Evolutionary conservation across 768 basidiomycete species (phyloP).

Genomic region (Boletales sp.): DNA sequence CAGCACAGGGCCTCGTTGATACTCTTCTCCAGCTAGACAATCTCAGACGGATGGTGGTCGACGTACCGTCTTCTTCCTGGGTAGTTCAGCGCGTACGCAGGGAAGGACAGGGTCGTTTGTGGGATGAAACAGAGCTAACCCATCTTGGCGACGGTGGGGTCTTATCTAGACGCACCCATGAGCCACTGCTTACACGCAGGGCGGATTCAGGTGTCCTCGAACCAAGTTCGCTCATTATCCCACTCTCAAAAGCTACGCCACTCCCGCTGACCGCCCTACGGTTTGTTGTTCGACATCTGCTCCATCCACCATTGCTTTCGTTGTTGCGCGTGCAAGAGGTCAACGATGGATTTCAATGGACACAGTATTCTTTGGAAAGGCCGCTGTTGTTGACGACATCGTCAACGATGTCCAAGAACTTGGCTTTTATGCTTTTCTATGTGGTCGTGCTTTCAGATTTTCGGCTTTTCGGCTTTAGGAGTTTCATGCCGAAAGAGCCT

Average conservation of each 20-base stretch:
- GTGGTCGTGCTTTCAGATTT: too few relatives aligned
- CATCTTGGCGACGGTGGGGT: slow-evolving; percentile 58
- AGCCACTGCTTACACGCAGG: slow-evolving; percentile 9
- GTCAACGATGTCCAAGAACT: slow-evolving; percentile 57
- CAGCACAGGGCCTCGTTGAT: slow-evolving; percentile 58
- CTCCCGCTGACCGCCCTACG: slow-evolving; percentile 72
- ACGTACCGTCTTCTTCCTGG: slow-evolving; percentile 59
- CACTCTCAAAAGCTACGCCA: slow-evolving; percentile 40
- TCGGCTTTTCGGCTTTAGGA: too few relatives aligned
- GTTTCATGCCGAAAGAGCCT: too few relatives aligned
- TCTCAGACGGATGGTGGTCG: slow-evolving; percentile 52
- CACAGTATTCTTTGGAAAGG: slow-evolving; percentile 59
- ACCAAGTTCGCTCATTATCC: slow-evolving; percentile 42
- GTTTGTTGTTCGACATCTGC: slow-evolving; percentile 65
- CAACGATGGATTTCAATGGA: slow-evolving; percentile 67
- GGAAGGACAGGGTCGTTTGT: slow-evolving; percentile 55
- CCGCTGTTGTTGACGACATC: slow-evolving; percentile 52
- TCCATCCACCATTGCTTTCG: slow-evolving; percentile 50
- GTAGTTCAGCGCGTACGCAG: slow-evolving; percentile 61
- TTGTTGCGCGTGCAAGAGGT: slow-evolving; percentile 78
- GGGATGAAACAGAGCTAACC: slow-evolving; percentile 72
- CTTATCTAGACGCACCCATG: background rate
- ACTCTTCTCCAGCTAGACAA: slow-evolving; percentile 44
- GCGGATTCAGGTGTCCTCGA: slow-evolving; percentile 46
- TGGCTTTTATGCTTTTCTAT: slow-evolving; percentile 19